Evolutionary conservation across 2,329 filamentous ascomycete genomes (phyloP).

Genomic region (Penicillium sclerotiorum): DNA sequence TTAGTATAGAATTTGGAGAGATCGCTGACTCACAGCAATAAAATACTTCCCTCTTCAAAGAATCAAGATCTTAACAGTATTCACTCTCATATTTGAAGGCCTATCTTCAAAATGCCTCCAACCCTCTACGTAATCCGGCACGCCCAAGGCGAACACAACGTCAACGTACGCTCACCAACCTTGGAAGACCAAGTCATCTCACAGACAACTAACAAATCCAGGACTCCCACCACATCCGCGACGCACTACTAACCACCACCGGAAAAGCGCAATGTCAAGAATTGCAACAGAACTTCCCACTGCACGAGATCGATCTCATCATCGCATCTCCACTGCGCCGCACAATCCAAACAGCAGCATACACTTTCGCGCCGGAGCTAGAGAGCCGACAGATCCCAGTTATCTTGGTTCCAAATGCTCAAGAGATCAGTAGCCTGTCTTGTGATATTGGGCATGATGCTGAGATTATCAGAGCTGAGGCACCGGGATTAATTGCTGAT

Average conservation of each 20-base stretch:
- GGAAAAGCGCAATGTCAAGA: slow-evolving; percentile 11
- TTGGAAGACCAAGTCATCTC: not conserved
- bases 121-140: slow-evolving; percentile 14
- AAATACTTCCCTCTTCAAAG: too few species aligned
- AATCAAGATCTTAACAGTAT: not conserved
- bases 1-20: not conserved
- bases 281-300: slow-evolving; percentile 5
- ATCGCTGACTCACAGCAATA: too few species aligned
- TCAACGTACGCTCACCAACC: slow-evolving; percentile 5
- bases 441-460: slow-evolving; percentile 12
- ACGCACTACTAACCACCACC: slow-evolving; percentile 7
- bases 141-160: slow-evolving; percentile 17
- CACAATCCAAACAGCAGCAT: slow-evolving; percentile 16
- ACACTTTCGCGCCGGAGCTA: slow-evolving; percentile 8
- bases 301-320: slow-evolving; percentile 4
- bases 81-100: not conserved
- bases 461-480: not conserved
- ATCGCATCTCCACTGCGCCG: slow-evolving; percentile 14
- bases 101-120: slow-evolving; percentile 22
- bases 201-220: not conserved
- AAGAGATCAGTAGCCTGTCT: slow-evolving; percentile 12
- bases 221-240: slow-evolving; percentile 9
- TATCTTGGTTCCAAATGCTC: slow-evolving; percentile 11
- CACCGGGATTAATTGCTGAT: slow-evolving; percentile 2
- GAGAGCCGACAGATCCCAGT: slow-evolving; percentile 9